Conservation (phyloP, 345 rosid genomes). For the Rubroshorea leprosula region DNA sequence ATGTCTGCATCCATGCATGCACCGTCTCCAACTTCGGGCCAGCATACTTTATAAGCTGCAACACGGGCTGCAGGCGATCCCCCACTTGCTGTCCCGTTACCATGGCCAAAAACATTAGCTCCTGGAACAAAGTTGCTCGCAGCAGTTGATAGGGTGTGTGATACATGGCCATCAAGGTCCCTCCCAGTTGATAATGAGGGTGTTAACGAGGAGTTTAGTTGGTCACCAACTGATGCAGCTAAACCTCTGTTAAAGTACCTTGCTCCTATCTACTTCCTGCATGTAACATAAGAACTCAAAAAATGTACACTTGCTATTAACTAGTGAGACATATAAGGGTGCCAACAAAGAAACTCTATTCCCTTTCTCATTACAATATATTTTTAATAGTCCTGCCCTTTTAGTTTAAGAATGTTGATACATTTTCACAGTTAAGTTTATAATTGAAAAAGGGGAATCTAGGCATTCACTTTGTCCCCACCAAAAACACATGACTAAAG, state of each 20-base stretch:
- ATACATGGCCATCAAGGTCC: conserved; percentile 49
- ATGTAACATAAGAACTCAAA: no score
- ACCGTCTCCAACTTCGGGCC: conserved; percentile 29
- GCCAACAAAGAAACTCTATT: no score
- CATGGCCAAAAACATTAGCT: conserved; percentile 35
- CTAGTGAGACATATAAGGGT: no score
- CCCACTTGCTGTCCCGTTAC: conserved; percentile 61
- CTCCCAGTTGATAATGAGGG: conserved; percentile 24
- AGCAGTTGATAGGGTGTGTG: conserved; percentile 62
- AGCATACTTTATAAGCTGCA: conserved; percentile 59
- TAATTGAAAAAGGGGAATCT: conserved; percentile 8
- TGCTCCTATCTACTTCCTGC: conserved; percentile 63
- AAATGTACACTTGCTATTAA: no score
- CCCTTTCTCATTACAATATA: not conserved
- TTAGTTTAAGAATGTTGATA: not conserved
- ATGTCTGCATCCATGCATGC: conserved; percentile 51
- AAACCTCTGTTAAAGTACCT: conserved; percentile 61
- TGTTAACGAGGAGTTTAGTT: conserved; percentile 27
- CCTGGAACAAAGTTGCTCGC: conserved; percentile 45
- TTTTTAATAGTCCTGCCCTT: not conserved
- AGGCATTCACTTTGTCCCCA: conserved; percentile 11
- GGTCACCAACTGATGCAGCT: conserved; percentile 20
- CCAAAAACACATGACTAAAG: conserved; percentile 12
- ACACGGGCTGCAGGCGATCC: conserved; percentile 61
- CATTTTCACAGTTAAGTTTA: not conserved